Evolutionary conservation across 2,329 filamentous ascomycete species (phyloP), one percentile per base, ranked within the genome.

Genomic region (Claviceps cyperi): DNA sequence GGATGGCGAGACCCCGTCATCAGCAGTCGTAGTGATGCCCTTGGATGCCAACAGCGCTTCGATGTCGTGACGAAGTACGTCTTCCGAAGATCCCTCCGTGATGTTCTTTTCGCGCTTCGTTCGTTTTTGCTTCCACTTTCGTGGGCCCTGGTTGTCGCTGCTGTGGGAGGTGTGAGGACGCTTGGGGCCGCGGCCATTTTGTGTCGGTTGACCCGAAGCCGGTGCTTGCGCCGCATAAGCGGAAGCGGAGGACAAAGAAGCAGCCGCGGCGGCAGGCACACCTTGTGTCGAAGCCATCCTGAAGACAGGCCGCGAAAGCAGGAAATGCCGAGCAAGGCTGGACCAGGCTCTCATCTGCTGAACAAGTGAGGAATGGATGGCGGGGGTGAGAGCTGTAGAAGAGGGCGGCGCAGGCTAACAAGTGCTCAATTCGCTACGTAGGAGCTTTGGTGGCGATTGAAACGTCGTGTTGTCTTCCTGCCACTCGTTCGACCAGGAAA

Each of bases 61-160:
- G 45, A 88, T 72, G 60, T 88, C 84, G 47, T 73, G 65, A 46
- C 75, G 68, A 44, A 88, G 69, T 45, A 87, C 78, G 59, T 87
- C 80, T 53, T 87, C 83, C 19, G 72, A 70, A 0, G 80, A 78
- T 8, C 79, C 81, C 54, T 77, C 76, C 41, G 76, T 76, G 53
- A 75, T 81, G 56, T 77, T 76, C 54, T 73, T 73, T 59, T 78
- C 75, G 50, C 74, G 73, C 71, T 77, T 80, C 39, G 71, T 71
- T 63, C 77, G 77, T 58, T 75, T 76, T 48, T 67, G 62, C 55
- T 69, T 67, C 58, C 59, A 61, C 36, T 56, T 56, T 56, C 53
- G 36, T 11, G 24, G 55, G 24, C 21, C 15, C n/a, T 17, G 6
- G 17, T 38, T 49, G 51, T 19, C 43, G 37, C 19, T 48, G 44